phyloP scores from a whole-genome alignment of 2,329 filamentous ascomycete genomes.

The Epichloe uncinata region DNA sequence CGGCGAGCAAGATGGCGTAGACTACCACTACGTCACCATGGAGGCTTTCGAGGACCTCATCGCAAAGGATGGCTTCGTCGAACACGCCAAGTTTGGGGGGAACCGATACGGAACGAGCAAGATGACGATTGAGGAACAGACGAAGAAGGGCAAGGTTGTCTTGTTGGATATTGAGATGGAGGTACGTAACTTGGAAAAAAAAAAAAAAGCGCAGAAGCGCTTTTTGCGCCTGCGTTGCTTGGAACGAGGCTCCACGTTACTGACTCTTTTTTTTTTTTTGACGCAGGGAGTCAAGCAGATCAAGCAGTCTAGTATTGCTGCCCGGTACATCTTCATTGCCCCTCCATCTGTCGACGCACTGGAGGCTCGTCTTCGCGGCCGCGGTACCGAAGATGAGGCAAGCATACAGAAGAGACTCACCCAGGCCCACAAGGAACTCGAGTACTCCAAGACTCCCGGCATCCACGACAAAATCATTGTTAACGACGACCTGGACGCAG shows the following conservation, averaged over 20 bases:
- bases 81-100: constrained; percentile 71
- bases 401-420: constrained; percentile 53
- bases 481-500: constrained; percentile 32
- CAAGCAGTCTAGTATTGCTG: constrained; percentile 58
- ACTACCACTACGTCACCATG: constrained; percentile 68
- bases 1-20: constrained; percentile 60
- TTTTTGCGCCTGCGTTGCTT: neutral
- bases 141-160: constrained; percentile 57
- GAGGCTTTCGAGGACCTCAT: constrained; percentile 57
- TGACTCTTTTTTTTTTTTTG: neutral
- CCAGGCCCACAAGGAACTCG: constrained; percentile 63
- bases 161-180: constrained; percentile 97
- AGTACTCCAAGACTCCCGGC: constrained; percentile 53
- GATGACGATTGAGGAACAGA: constrained; percentile 63
- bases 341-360: constrained; percentile 65
- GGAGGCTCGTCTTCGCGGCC: constrained; percentile 58
- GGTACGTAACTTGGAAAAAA: constrained; percentile 30
- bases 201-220: neutral
- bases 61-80: constrained; percentile 61
- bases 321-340: constrained; percentile 73
- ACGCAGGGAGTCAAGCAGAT: constrained; percentile 74
- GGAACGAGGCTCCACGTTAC: neutral
- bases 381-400: constrained; percentile 68
- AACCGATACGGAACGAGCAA: constrained; percentile 83
- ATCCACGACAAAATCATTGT: constrained; percentile 28